phyloP scores from a whole-genome alignment of 2,329 filamentous ascomycete genomes.

The Colletotrichum sp. region DNA sequence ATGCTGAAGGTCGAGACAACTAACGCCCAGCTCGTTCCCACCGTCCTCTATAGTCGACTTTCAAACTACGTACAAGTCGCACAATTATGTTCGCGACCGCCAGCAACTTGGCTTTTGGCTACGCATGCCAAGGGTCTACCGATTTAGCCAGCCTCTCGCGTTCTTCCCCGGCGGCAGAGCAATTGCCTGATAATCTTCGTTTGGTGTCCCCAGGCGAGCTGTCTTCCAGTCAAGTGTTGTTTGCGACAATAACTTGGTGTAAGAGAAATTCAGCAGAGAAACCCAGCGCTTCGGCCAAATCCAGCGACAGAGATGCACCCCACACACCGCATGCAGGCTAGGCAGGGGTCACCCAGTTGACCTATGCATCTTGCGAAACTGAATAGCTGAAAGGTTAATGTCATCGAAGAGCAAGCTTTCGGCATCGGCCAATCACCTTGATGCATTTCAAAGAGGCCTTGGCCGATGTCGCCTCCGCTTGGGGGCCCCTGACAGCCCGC shows the following conservation, averaged over 20 bases:
- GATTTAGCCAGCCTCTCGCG: background rate
- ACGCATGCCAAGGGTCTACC: background rate
- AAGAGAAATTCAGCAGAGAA: constrained; percentile 17
- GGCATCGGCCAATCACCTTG: constrained; percentile 21
- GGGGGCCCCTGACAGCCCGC: constrained; percentile 10
- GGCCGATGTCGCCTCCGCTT: constrained; percentile 23
- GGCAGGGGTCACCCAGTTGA: constrained; percentile 13
- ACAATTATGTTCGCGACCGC: background rate
- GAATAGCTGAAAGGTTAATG: constrained; percentile 22
- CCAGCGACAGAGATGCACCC: constrained; percentile 17
- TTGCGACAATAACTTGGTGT: constrained; percentile 15
- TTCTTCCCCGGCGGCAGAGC: background rate
- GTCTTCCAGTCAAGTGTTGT: background rate
- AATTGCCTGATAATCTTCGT: background rate
- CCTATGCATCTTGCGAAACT: constrained; percentile 17
- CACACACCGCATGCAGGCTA: constrained; percentile 17
- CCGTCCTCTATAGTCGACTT: background rate
- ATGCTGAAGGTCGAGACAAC: background rate
- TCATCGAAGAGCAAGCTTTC: constrained; percentile 20
- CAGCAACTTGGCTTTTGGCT: background rate
- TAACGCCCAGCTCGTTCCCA: background rate
- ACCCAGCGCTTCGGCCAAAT: constrained; percentile 17
- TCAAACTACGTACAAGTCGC: background rate
- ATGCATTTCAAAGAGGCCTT: constrained; percentile 24
- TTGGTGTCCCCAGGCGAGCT: background rate